phyloP scores from a whole-genome alignment of 345 rosid species.

The Diplotaxis tenuifolia region DNA sequence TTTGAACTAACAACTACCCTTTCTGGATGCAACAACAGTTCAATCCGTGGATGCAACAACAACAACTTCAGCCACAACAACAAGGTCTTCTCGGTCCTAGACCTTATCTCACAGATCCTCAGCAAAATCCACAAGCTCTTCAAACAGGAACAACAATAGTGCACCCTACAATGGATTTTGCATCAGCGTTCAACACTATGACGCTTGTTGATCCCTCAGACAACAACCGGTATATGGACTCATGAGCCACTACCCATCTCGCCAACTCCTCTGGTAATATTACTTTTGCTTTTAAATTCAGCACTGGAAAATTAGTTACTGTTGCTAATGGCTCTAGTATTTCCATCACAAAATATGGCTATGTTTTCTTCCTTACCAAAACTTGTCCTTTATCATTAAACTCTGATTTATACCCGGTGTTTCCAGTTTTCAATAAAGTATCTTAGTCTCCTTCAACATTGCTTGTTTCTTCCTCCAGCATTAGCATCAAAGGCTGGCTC shows the following conservation, averaged over 20 bases:
- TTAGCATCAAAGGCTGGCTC: no score
- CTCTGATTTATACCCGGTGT: neutral
- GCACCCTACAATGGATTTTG: neutral
- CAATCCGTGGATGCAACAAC: neutral
- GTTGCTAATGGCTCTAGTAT: neutral
- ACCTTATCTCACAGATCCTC: neutral
- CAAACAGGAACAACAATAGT: neutral
- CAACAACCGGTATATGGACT: neutral
- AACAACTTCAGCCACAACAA: neutral
- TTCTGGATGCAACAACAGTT: neutral
- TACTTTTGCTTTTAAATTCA: no score
- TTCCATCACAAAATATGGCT: neutral
- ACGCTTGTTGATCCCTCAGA: neutral
- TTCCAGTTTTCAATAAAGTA: no score
- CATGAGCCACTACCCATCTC: neutral
- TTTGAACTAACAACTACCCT: neutral
- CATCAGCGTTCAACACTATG: neutral
- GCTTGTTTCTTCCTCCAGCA: no score
- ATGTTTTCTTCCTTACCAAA: no score
- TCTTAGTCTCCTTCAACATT: no score
- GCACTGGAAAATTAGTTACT: neutral
- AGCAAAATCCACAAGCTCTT: neutral
- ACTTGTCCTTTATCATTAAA: no score
- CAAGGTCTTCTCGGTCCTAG: neutral
- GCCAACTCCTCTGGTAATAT: neutral